These are phyloP conservation scores for Camelina hispida DNA, from an alignment of 345 rosid genomes.

Conservation along the genomic window DNA sequence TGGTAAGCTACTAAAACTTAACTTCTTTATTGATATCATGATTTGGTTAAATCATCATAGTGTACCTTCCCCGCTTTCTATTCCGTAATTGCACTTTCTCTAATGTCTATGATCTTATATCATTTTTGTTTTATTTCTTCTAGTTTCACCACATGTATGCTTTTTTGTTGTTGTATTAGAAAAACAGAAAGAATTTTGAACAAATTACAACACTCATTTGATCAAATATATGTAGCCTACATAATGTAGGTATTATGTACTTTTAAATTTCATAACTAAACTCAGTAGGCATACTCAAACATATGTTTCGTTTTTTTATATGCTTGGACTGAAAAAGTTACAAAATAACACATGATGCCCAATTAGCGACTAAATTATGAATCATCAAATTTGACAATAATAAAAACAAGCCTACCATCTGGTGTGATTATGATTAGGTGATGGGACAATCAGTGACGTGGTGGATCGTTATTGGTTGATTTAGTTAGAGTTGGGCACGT, in stretches of 20 bases:
- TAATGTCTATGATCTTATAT: too few relatives aligned
- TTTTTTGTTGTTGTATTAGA: too few relatives aligned
- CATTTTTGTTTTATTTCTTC: too few relatives aligned
- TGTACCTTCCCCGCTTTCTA: slow-evolving; percentile 19
- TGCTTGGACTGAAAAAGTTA: background rate
- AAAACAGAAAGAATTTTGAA: too few relatives aligned
- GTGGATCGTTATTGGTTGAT: slow-evolving; percentile 8
- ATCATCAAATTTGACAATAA: slow-evolving; percentile 18
- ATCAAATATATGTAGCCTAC: background rate
- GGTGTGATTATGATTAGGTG: slow-evolving; percentile 38
- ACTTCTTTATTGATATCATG: slow-evolving; percentile 16
- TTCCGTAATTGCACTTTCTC: slow-evolving; percentile 2
- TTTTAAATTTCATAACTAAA: background rate
- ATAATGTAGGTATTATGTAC: background rate
- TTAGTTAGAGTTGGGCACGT: slow-evolving; percentile 42
- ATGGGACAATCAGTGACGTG: slow-evolving; percentile 37
- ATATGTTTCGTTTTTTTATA: background rate
- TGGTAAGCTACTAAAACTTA: slow-evolving; percentile 30
- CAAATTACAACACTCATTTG: background rate
- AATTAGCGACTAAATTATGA: slow-evolving; percentile 17
- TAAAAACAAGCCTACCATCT: slow-evolving; percentile 25
- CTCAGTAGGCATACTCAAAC: background rate
- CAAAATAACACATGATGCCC: slow-evolving; percentile 5
- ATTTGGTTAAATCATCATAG: slow-evolving; percentile 22
- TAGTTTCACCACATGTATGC: too few relatives aligned